Conservation (phyloP, 306 rosid genomes). For the Senna siamea region DNA sequence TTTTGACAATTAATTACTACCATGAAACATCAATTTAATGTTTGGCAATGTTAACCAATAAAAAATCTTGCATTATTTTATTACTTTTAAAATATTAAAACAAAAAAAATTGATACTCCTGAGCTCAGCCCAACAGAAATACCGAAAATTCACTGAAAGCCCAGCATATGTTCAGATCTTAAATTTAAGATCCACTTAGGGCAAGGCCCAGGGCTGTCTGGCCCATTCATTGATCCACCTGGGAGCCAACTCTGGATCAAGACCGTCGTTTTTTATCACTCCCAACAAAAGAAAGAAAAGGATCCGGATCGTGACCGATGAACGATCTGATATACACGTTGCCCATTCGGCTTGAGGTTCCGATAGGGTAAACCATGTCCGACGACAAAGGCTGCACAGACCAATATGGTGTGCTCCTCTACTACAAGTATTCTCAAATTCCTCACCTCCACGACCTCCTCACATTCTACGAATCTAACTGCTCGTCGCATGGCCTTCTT, state of each 20-base stretch:
- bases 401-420: conserved; percentile 72
- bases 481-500: conserved; percentile 71
- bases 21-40: no score
- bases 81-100: no score
- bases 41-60: no score
- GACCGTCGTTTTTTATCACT: no score
- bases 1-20: no score
- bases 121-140: neutral
- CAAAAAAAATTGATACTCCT: neutral
- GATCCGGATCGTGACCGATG: neutral
- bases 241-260: neutral
- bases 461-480: conserved; percentile 73
- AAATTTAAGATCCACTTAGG: no score
- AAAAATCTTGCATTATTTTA: no score
- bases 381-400: conserved; percentile 31
- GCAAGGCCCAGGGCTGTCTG: neutral
- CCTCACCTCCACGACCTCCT: conserved; percentile 61
- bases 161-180: neutral
- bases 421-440: conserved; percentile 67
- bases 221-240: neutral
- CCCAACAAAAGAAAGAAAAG: no score
- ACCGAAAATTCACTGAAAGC: no score
- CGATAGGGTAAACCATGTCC: conserved; percentile 41
- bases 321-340: neutral
- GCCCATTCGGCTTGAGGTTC: neutral